Evolutionary conservation across 2,329 filamentous ascomycete species (phyloP).

Genomic region (Penicillium sp.): DNA sequence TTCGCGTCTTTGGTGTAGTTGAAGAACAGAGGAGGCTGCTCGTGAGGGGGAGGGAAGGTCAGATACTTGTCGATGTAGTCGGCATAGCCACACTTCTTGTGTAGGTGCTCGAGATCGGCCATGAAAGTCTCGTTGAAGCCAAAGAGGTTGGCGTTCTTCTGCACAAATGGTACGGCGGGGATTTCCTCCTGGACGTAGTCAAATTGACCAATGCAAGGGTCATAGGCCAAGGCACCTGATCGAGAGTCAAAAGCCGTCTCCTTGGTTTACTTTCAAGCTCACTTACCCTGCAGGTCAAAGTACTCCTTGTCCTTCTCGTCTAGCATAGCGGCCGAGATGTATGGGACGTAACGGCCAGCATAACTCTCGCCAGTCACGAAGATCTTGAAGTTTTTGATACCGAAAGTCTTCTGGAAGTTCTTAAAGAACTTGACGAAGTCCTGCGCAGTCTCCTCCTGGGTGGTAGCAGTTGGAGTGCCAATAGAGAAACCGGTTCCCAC

Average conservation of each 20-base stretch:
- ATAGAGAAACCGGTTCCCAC: slow-evolving; percentile 66
- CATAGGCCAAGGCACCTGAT: slow-evolving; percentile 63
- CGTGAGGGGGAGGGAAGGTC: slow-evolving; percentile 46
- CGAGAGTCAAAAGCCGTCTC: background rate
- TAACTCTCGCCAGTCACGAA: slow-evolving; percentile 75
- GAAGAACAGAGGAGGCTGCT: slow-evolving; percentile 60
- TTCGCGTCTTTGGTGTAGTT: slow-evolving; percentile 41
- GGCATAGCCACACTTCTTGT: slow-evolving; percentile 48
- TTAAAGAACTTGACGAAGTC: slow-evolving; percentile 78
- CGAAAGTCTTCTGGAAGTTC: slow-evolving; percentile 71
- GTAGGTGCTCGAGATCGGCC: slow-evolving; percentile 38
- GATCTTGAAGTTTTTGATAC: slow-evolving; percentile 65
- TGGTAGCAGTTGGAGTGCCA: slow-evolving; percentile 63
- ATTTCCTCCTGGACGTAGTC: slow-evolving; percentile 34
- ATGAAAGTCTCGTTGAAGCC: slow-evolving; percentile 47
- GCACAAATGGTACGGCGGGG: slow-evolving; percentile 43
- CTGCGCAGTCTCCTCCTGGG: slow-evolving; percentile 64
- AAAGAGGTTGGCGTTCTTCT: slow-evolving; percentile 44
- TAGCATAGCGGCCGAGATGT: slow-evolving; percentile 72
- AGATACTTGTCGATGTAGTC: slow-evolving; percentile 52
- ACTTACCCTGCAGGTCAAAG: slow-evolving; percentile 62
- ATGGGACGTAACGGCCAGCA: slow-evolving; percentile 68
- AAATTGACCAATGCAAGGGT: slow-evolving; percentile 57
- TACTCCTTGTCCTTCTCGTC: slow-evolving; percentile 65
- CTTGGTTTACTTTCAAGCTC: too few species aligned